A percentile compares a stretch with the other conserved stretches of the same genome.
These are phyloP conservation scores for Trichoderma erinaceum DNA, from an alignment of 495 filamentous ascomycete genomes.

Conservation along the genomic window DNA sequence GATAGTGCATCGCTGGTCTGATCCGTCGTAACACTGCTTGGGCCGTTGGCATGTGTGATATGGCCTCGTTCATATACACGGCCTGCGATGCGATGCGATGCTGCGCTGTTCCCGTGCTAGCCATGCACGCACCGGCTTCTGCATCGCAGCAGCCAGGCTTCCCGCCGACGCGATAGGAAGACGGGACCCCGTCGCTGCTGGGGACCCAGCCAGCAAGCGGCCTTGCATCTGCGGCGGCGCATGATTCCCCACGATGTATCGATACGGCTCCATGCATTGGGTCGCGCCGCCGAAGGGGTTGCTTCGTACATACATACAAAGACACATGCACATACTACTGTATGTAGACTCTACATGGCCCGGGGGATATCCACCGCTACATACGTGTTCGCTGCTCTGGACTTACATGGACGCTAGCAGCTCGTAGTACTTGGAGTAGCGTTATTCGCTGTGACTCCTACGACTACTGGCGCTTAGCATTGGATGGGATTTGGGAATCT, in stretches of 20 bases:
- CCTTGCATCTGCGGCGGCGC: not conserved
- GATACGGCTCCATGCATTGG: not conserved
- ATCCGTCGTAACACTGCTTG: too few species aligned
- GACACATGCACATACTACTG: not conserved
- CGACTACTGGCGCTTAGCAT: too few species aligned
- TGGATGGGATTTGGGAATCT: too few species aligned
- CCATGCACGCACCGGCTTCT: too few species aligned
- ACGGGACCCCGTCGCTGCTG: not conserved
- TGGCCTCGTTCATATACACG: too few species aligned
- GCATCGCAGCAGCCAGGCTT: too few species aligned
- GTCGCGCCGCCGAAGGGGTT: not conserved
- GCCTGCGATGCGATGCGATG: too few species aligned
- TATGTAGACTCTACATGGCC: not conserved
- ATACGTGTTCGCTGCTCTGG: not conserved
- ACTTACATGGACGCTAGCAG: too few species aligned
- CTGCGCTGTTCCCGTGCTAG: too few species aligned
- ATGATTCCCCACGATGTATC: slow-evolving; percentile 12
- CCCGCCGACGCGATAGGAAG: not conserved
- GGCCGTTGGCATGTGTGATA: too few species aligned
- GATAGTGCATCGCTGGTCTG: too few species aligned
- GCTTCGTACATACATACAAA: not conserved
- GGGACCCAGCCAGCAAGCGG: not conserved
- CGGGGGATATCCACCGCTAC: not conserved
- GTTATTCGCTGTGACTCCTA: not conserved
- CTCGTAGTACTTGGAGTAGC: not conserved